phyloP scores from a whole-genome alignment of 257 asterid genomes.

The Primulina huaijiensis region DNA sequence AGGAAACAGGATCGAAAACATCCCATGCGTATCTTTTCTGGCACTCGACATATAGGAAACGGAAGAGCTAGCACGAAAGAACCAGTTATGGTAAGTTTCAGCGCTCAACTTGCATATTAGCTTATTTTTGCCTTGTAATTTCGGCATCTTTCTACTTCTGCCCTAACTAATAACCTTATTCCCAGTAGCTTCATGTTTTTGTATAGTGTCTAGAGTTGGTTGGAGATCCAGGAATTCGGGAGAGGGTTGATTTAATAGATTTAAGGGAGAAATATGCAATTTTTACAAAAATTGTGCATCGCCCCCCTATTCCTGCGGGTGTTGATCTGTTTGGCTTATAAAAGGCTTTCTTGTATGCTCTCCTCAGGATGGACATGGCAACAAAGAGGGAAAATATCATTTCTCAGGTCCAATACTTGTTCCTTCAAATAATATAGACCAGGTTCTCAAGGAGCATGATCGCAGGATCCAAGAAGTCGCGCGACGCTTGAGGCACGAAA shows the following conservation, averaged over 20 bases:
- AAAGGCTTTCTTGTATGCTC: background rate
- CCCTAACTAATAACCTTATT: background rate
- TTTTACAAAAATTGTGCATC: too few relatives aligned
- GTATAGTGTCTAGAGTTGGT: too few relatives aligned
- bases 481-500: constrained; percentile 64
- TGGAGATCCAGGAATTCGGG: background rate
- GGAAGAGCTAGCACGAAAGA: constrained; percentile 44
- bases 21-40: constrained; percentile 30
- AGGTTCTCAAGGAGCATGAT: constrained; percentile 84
- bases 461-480: constrained; percentile 79
- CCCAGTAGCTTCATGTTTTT: too few relatives aligned
- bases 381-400: constrained; percentile 46
- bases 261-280: background rate
- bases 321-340: background rate
- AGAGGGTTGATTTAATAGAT: background rate
- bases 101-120: background rate
- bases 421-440: constrained; percentile 69
- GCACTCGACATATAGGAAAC: constrained; percentile 40
- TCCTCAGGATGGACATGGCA: constrained; percentile 39
- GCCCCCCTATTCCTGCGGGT: too few relatives aligned
- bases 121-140: background rate
- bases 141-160: background rate
- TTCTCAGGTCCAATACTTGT: constrained; percentile 75
- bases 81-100: constrained; percentile 42
- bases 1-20: constrained; percentile 43